These are phyloP conservation scores for Leucosporidium scottii DNA, from an alignment of 768 basidiomycete genomes.

Conservation along the genomic window DNA sequence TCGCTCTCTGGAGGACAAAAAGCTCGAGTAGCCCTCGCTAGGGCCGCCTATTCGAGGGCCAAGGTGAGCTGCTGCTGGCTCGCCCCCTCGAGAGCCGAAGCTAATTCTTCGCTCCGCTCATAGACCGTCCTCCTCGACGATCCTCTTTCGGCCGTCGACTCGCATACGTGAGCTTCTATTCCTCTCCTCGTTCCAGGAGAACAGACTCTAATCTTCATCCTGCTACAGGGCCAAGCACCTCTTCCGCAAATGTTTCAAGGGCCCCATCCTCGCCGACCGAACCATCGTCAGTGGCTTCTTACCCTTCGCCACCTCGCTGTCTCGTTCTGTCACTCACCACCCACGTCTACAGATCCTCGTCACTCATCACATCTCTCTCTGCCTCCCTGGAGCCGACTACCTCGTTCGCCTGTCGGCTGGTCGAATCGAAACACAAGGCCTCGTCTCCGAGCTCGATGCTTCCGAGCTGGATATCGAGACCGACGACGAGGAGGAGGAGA, in stretches of 20 bases:
- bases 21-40: conserved; percentile 56
- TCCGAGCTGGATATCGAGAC: conserved; percentile 11
- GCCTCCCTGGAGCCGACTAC: conserved; percentile 28
- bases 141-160: conserved; percentile 39
- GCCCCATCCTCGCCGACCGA: conserved; percentile 66
- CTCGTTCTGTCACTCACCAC: conserved; percentile 74
- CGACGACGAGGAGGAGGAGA: conserved; percentile 16
- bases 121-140: conserved; percentile 40
- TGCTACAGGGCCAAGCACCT: conserved; percentile 49
- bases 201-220: no score
- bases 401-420: conserved; percentile 32
- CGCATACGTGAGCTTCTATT: conserved; percentile 50
- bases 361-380: conserved; percentile 35
- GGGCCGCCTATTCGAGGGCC: conserved; percentile 54
- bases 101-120: conserved; percentile 47
- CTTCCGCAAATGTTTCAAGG: conserved; percentile 52
- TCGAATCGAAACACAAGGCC: conserved; percentile 23
- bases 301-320: neutral
- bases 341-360: conserved; percentile 54
- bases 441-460: conserved; percentile 19
- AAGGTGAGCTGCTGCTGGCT: neutral
- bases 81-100: no score
- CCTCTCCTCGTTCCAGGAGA: no score
- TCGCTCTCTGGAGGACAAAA: conserved; percentile 27
- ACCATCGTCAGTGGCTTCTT: conserved; percentile 60